Evolutionary conservation across 352 stramenopile genomes (phyloP).

Genomic region (Hyphochytrium catenoides): DNA sequence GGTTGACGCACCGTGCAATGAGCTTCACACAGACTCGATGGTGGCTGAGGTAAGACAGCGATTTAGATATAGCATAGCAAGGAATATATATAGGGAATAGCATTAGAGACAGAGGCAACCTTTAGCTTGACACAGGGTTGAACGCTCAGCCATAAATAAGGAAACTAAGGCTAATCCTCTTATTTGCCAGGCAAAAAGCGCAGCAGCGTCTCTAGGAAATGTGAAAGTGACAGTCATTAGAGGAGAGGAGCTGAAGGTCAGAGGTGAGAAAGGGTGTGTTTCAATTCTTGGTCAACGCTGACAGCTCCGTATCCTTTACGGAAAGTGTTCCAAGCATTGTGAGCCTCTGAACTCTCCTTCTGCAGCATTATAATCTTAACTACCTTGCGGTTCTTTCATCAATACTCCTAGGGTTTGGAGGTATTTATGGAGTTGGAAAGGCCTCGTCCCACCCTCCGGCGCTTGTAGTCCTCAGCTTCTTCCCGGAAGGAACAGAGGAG

Average conservation of each 20-base stretch:
- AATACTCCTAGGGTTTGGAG: conserved; percentile 71
- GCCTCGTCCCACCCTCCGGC: conserved; percentile 57
- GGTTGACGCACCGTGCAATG: conserved; percentile 64
- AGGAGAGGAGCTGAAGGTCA: conserved; percentile 61
- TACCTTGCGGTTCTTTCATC: no score
- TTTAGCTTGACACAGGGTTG: no score
- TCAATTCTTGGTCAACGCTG: no score
- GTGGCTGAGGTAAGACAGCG: conserved; percentile 38
- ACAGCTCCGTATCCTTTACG: no score
- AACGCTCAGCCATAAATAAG: conserved; percentile 13
- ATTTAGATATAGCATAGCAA: no score
- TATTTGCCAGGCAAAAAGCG: conserved; percentile 7
- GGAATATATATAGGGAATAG: no score
- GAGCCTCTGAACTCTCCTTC: no score
- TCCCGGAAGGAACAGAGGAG: conserved; percentile 14
- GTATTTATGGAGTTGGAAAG: conserved; percentile 76
- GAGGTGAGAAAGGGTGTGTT: no score
- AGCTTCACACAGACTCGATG: conserved; percentile 67
- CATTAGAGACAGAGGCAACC: no score
- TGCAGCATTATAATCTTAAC: no score
- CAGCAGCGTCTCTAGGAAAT: conserved; percentile 28
- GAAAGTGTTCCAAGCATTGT: no score
- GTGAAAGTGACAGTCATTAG: conserved; percentile 46
- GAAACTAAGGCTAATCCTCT: background rate
- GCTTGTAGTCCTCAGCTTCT: conserved; percentile 67